Conservation (phyloP, 352 stramenopile genomes). For the Halophytophthora polymorphica region DNA sequence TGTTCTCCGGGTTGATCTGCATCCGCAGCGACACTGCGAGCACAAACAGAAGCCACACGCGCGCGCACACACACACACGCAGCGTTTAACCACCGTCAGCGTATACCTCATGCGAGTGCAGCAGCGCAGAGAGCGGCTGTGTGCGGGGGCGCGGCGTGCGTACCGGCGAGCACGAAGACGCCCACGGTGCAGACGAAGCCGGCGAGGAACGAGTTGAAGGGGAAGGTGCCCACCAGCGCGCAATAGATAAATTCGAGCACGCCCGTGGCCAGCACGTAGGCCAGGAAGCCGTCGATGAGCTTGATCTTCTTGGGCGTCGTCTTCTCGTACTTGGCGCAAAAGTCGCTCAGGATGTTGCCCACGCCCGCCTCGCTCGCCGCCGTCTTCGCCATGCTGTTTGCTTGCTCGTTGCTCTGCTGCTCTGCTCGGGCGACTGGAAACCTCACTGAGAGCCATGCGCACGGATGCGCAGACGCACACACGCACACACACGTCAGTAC, state of each 20-base stretch:
- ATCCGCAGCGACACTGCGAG: constrained; percentile 82
- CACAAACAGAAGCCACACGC: background rate
- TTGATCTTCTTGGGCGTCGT: constrained; percentile 87
- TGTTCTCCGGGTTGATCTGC: constrained; percentile 88
- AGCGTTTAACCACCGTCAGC: too few species aligned
- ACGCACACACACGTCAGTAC: too few species aligned
- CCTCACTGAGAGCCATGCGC: constrained; percentile 10
- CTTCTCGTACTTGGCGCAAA: constrained; percentile 76
- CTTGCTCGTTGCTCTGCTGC: constrained; percentile 1
- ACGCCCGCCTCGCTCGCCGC: constrained; percentile 32
- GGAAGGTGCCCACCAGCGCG: constrained; percentile 85
- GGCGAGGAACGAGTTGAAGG: constrained; percentile 92
- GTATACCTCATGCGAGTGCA: background rate
- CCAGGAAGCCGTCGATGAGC: constrained; percentile 89
- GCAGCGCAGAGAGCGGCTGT: background rate
- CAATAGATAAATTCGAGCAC: constrained; percentile 92
- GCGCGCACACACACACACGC: background rate
- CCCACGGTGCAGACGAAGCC: constrained; percentile 89
- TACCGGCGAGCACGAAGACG: constrained; percentile 88
- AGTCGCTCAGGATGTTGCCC: constrained; percentile 58
- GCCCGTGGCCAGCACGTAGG: constrained; percentile 85
- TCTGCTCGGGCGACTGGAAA: constrained; percentile 6
- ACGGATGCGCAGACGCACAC: background rate
- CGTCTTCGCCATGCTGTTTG: constrained; percentile 33
- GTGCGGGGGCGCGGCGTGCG: constrained; percentile 1